Evolutionary conservation across 2,329 filamentous ascomycete genomes (phyloP).

Genomic region (Teratosphaeria viscida): DNA sequence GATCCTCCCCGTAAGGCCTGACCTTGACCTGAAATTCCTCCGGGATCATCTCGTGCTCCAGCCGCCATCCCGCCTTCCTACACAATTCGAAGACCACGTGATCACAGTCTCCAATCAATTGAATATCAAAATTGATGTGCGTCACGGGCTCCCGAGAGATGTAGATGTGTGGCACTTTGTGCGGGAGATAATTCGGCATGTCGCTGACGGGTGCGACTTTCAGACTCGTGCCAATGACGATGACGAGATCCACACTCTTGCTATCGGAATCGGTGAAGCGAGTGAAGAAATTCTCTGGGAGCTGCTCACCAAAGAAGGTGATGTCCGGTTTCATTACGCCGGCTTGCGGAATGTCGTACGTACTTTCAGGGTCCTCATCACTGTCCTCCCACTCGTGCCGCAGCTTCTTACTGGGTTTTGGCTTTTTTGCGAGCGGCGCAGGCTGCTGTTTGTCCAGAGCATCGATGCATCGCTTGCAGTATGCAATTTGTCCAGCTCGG

Average conservation of each 20-base stretch:
- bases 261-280: conserved; percentile 75
- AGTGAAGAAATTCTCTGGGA: conserved; percentile 72
- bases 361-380: conserved; percentile 47
- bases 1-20: conserved; percentile 3
- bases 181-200: conserved; percentile 40
- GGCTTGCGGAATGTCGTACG: conserved; percentile 55
- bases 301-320: conserved; percentile 89
- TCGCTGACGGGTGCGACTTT: conserved; percentile 94
- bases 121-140: conserved; percentile 93
- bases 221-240: conserved; percentile 91
- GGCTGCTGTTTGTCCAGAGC: conserved; percentile 36
- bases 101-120: conserved; percentile 91
- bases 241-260: conserved; percentile 71
- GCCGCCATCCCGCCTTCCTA: conserved; percentile 66
- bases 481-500: conserved; percentile 62
- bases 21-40: conserved; percentile 18
- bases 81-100: conserved; percentile 80
- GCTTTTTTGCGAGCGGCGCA: conserved; percentile 18
- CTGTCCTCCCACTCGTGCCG: conserved; percentile 41
- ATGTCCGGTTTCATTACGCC: conserved; percentile 96
- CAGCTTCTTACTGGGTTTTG: conserved; percentile 35
- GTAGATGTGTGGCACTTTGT: conserved; percentile 25
- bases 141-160: conserved; percentile 51
- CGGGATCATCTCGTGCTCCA: conserved; percentile 71
- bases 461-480: conserved; percentile 61